Evolutionary conservation across 192 early-diverging fungal species (phyloP).

Genomic region (Thoreauomyces humboldtii): DNA sequence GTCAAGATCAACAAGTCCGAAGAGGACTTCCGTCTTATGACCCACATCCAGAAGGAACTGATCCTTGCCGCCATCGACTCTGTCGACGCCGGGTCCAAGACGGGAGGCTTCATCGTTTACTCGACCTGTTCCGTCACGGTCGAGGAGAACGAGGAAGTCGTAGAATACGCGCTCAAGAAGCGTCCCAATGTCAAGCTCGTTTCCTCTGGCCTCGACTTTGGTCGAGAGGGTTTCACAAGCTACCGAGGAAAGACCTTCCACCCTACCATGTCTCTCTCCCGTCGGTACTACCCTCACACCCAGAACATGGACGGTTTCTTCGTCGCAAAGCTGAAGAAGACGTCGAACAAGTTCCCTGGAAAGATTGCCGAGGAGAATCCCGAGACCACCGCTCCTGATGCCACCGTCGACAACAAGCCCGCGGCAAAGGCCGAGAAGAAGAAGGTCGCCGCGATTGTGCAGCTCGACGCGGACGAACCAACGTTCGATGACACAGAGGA

Average conservation of each 20-base stretch:
- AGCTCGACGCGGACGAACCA: constrained; percentile 28
- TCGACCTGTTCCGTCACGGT: constrained; percentile 98
- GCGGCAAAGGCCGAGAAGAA: constrained; percentile 29
- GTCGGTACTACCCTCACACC: constrained; percentile 93
- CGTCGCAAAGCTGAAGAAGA: constrained; percentile 96
- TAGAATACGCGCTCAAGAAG: constrained; percentile 92
- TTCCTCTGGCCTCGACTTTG: constrained; percentile 86
- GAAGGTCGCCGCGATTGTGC: constrained; percentile 5
- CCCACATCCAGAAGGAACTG: constrained; percentile 95
- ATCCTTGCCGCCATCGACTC: constrained; percentile 95
- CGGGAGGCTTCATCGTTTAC: constrained; percentile 96
- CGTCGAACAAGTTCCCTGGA: constrained; percentile 75
- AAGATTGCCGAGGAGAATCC: constrained; percentile 37
- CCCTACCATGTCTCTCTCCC: constrained; percentile 72
- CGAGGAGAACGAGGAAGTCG: constrained; percentile 97
- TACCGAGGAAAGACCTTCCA: constrained; percentile 91
- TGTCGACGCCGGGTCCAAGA: constrained; percentile 86
- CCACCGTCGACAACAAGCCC: background rate
- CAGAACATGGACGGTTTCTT: constrained; percentile 99
- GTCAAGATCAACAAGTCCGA: constrained; percentile 93
- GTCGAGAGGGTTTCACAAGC: constrained; percentile 83
- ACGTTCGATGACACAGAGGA: constrained; percentile 67
- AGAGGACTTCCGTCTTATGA: constrained; percentile 89
- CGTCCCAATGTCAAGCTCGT: constrained; percentile 94
- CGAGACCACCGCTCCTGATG: constrained; percentile 25